Evolutionary conservation across 768 basidiomycete genomes (phyloP).

Genomic region (Lactarius sanguifluus): DNA sequence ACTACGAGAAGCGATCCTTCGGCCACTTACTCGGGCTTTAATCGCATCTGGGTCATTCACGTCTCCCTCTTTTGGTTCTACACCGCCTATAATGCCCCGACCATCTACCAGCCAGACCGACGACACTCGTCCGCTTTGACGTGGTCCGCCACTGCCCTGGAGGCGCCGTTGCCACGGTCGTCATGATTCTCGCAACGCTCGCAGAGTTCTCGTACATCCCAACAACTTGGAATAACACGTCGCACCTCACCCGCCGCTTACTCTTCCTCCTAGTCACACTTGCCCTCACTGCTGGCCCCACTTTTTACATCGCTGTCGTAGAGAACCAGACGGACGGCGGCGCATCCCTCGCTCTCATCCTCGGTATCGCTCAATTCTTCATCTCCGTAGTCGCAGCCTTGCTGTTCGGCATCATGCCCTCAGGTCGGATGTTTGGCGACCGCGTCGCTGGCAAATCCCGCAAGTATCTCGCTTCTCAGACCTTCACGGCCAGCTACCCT

Average conservation of each 20-base stretch:
- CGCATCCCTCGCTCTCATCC: slow-evolving; percentile 80
- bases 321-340: slow-evolving; percentile 54
- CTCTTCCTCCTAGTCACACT: slow-evolving; percentile 89
- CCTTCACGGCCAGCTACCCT: slow-evolving; percentile 96
- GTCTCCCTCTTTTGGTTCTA: slow-evolving; percentile 95
- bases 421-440: slow-evolving; percentile 98
- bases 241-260: slow-evolving; percentile 89
- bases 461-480: slow-evolving; percentile 97
- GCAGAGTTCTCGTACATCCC: slow-evolving; percentile 98
- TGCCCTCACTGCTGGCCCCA: slow-evolving; percentile 88
- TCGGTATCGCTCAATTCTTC: slow-evolving; percentile 95
- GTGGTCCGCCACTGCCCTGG: slow-evolving; percentile 92
- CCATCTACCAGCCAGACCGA: slow-evolving; percentile 58
- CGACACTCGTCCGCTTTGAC: slow-evolving; percentile 72
- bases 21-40: slow-evolving; percentile 98
- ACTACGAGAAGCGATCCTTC: slow-evolving; percentile 95
- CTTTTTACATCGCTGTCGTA: slow-evolving; percentile 89
- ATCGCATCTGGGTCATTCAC: slow-evolving; percentile 98
- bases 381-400: slow-evolving; percentile 85
- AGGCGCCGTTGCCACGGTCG: slow-evolving; percentile 91
- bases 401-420: slow-evolving; percentile 89
- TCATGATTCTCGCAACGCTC: slow-evolving; percentile 94
- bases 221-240: slow-evolving; percentile 98
- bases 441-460: slow-evolving; percentile 92
- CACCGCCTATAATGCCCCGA: slow-evolving; percentile 93